Evolutionary conservation across 129 eudicot species (phyloP).

Genomic region (Artemisia tridentata): DNA sequence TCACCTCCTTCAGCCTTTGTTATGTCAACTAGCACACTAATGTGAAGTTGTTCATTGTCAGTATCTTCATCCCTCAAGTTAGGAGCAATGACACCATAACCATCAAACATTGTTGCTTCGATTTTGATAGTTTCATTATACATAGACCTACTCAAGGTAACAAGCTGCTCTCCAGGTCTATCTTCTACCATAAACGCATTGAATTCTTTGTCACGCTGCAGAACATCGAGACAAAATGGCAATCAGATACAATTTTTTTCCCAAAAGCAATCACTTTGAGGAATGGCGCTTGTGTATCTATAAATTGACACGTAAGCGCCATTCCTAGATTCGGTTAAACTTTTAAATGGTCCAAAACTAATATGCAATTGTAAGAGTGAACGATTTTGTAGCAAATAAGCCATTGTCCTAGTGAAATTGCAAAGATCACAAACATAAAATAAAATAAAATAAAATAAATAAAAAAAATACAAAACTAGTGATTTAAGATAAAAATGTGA

Average conservation of each 20-base stretch:
- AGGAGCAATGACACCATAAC: conserved; percentile 34
- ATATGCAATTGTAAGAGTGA: too few species aligned
- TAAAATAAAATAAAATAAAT: too few species aligned
- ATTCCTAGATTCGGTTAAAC: not conserved
- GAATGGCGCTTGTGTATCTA: not conserved
- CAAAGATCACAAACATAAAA: too few species aligned
- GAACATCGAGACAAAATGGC: not conserved
- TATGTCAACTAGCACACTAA: conserved; percentile 62
- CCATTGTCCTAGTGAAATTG: too few species aligned
- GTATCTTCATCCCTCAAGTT: conserved; percentile 30
- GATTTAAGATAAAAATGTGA: too few species aligned
- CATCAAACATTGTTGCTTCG: conserved; percentile 86
- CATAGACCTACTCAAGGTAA: conserved; percentile 48
- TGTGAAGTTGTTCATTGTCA: conserved; percentile 45
- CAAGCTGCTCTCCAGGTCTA: conserved; percentile 59
- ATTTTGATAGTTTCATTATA: conserved; percentile 53
- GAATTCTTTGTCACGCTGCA: conserved; percentile 47
- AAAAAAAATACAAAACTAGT: too few species aligned
- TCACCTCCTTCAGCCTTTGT: conserved; percentile 47
- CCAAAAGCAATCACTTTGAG: conserved; percentile 1
- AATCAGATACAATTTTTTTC: not conserved
- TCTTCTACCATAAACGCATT: conserved; percentile 56
- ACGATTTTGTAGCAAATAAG: too few species aligned
- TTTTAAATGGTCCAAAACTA: not conserved
- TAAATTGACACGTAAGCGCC: not conserved